phyloP scores from a whole-genome alignment of 768 basidiomycete genomes.

The Podaxis carcinomalis region DNA sequence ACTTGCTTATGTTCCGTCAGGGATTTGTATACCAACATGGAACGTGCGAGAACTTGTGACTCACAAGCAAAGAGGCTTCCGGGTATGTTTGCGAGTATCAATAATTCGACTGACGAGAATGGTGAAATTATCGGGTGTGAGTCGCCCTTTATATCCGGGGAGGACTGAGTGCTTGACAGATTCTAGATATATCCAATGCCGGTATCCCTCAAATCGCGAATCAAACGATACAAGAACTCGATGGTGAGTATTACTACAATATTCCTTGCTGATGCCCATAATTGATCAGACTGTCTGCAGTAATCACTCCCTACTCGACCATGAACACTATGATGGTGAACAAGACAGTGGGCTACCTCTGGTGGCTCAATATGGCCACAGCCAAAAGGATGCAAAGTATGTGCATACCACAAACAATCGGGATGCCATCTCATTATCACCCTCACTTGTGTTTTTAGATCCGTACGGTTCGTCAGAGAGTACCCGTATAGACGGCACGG shows the following conservation, averaged over 20 bases:
- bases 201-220: slow-evolving; percentile 20
- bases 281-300: not conserved
- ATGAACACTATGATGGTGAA: slow-evolving; percentile 21
- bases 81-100: slow-evolving; percentile 22
- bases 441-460: slow-evolving; percentile 10
- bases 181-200: slow-evolving; percentile 20
- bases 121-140: slow-evolving; percentile 21
- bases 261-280: not conserved
- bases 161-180: not conserved
- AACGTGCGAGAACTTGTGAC: slow-evolving; percentile 20
- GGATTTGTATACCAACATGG: slow-evolving; percentile 18
- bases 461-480: slow-evolving; percentile 20
- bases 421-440: not conserved
- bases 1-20: not conserved
- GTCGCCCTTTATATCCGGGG: not conserved
- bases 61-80: slow-evolving; percentile 16
- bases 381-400: slow-evolving; percentile 21
- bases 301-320: slow-evolving; percentile 21
- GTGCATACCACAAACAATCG: not conserved
- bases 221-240: slow-evolving; percentile 21
- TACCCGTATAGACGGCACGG: slow-evolving; percentile 19
- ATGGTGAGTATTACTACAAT: slow-evolving; percentile 8
- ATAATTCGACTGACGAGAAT: slow-evolving; percentile 20
- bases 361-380: slow-evolving; percentile 21
- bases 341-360: slow-evolving; percentile 17